Base-by-base conservation (phyloP, 345 rosid species). In the Lumnitzera littorea region DNA sequence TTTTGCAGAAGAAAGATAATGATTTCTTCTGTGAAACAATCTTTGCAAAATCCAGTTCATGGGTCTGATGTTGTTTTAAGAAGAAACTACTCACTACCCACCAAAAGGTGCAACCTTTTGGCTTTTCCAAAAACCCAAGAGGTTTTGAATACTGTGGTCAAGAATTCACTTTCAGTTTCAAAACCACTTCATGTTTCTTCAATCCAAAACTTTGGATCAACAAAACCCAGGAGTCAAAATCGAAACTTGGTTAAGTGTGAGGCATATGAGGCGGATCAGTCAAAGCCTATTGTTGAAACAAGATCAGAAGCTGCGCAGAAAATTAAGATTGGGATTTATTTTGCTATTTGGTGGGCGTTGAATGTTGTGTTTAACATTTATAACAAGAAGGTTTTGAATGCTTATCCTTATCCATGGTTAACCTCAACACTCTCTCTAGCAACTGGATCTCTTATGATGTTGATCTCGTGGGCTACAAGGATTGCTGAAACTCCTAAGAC, bases 261-360 rank as follows among this genome's bases (percentile, higher is more conserved):
- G 56, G 99, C 99, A 3, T 90, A 86, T 29, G 99, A 88, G 68
- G 97, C 97, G 0, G 96, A 89, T 48, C 68, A 70, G 65, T 82
- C 89, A 24, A 71, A 77, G 73, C 87, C 95, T 51, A 66, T 84
- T 23, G 83, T 80, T 43, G 78, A 41, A 14, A 62, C 61, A 31
- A 78, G 79, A 62, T 53, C 80, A 20, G 95, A 78, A 65, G 88
- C 75, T 17, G 89, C 81, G 3, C 78, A 81, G 72, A 79, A 48
- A 64, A 61, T 74, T 63, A 94, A 86, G 81, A 94, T 94, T 62
- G 95, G 97, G 62, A 57, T 84, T 55, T 94, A 87, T 73, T 94
- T 94, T 62, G 99, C 99, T 12, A 83, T 89, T 10, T 94, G 99
- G 99, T 94, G 99, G 97, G 89, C 95, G 43, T 69, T 94, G 78